Percentiles rank a stretch among this genome's conserved stretches.
Conservation (phyloP, 2,329 filamentous ascomycete species). For the Talaromyces piceae region DNA sequence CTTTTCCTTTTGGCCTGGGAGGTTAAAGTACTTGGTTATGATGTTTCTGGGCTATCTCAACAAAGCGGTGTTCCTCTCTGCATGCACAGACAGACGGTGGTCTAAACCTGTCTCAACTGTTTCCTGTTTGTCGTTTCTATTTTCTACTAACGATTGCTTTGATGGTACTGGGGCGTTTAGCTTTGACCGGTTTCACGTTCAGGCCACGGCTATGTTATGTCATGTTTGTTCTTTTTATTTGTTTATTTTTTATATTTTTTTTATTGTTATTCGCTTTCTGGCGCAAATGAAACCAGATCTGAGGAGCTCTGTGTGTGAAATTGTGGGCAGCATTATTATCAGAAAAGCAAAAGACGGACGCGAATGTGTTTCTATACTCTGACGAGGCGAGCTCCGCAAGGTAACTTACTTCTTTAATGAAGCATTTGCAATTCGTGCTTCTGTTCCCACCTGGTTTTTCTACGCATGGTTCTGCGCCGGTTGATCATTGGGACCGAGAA, state of each 20-base stretch:
- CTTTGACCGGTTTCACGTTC: slow-evolving; percentile 1
- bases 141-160: neutral
- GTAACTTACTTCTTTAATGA: neutral
- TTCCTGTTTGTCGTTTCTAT: neutral
- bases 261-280: slow-evolving; percentile 1
- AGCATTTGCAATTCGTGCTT: neutral
- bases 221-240: neutral
- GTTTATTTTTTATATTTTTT: neutral
- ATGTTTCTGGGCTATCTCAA: slow-evolving; percentile 1
- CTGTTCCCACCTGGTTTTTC: neutral
- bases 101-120: neutral
- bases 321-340: neutral
- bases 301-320: neutral
- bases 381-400: slow-evolving; percentile 8
- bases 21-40: slow-evolving; percentile 1
- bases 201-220: slow-evolving; percentile 5
- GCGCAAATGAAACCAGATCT: slow-evolving; percentile 4
- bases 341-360: neutral
- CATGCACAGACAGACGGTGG: neutral
- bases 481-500: too few relatives aligned
- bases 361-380: neutral
- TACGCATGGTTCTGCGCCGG: too few relatives aligned
- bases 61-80: neutral
- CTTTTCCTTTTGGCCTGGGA: neutral
- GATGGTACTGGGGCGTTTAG: slow-evolving; percentile 1